These are phyloP conservation scores for Gastrolobium villosum DNA, from an alignment of 306 rosid species.

Conservation along the genomic window DNA sequence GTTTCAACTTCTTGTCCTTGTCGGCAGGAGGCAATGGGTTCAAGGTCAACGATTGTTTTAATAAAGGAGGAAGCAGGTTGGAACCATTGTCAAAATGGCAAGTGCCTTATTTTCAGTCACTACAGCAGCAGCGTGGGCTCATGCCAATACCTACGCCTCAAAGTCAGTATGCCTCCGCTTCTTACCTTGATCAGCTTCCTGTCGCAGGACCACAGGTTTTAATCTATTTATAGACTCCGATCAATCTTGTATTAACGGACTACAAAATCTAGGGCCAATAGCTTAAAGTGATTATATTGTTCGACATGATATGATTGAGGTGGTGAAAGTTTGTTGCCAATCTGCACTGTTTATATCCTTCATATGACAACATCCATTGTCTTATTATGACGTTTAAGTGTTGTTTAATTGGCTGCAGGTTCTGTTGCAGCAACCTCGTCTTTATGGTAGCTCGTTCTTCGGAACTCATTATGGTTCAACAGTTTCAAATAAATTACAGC, in stretches of 20 bases:
- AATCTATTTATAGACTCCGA: conserved; percentile 44
- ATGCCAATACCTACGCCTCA: conserved; percentile 58
- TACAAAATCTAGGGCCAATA: conserved; percentile 5
- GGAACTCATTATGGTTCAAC: conserved; percentile 51
- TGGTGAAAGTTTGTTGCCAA: conserved; percentile 24
- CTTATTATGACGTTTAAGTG: background rate
- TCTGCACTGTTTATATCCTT: background rate
- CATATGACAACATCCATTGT: background rate
- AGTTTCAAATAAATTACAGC: conserved; percentile 56
- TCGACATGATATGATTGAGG: conserved; percentile 28
- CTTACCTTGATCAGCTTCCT: conserved; percentile 61
- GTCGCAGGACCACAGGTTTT: conserved; percentile 69
- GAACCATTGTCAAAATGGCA: conserved; percentile 61
- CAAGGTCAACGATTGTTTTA: conserved; percentile 48
- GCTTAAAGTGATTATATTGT: conserved; percentile 41
- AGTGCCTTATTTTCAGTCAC: conserved; percentile 61
- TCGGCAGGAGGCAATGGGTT: conserved; percentile 60
- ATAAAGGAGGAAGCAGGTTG: conserved; percentile 53
- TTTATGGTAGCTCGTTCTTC: conserved; percentile 48
- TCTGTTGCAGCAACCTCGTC: conserved; percentile 62
- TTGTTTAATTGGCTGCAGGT: conserved; percentile 45
- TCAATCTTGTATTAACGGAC: conserved; percentile 30
- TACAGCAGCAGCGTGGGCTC: conserved; percentile 56
- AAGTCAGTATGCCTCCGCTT: conserved; percentile 56
- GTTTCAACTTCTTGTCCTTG: conserved; percentile 68